These are phyloP conservation scores for Pythium brassicae DNA, from an alignment of 352 stramenopile species.

Conservation along the genomic window DNA sequence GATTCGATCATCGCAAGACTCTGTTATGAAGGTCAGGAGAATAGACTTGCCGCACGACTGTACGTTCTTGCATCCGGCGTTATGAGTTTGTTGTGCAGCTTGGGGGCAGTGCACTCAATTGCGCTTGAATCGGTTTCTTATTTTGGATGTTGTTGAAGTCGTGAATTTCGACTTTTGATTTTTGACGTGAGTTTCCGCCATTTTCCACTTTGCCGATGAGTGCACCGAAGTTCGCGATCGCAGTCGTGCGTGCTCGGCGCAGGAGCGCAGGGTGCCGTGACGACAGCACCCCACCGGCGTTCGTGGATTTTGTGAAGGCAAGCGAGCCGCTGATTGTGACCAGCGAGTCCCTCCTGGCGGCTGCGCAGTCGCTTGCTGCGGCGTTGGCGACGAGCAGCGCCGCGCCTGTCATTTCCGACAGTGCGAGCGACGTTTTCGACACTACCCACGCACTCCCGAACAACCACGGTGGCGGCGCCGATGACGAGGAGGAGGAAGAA, in stretches of 20 bases:
- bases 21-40: too few relatives aligned
- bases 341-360: constrained; percentile 20
- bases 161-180: too few relatives aligned
- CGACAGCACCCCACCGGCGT: not conserved
- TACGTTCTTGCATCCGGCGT: too few relatives aligned
- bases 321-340: constrained; percentile 3
- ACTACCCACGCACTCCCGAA: constrained; percentile 8
- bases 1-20: too few relatives aligned
- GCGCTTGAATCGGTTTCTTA: too few relatives aligned
- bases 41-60: too few relatives aligned
- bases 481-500: constrained; percentile 60
- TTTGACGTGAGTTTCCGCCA: too few relatives aligned
- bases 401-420: constrained; percentile 7
- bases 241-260: constrained; percentile 19
- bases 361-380: constrained; percentile 19
- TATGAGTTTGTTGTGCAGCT: too few relatives aligned
- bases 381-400: constrained; percentile 10
- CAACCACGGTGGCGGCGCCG: constrained; percentile 14
- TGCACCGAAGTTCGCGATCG: constrained; percentile 12
- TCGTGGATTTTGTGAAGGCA: constrained; percentile 22
- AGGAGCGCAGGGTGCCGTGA: constrained; percentile 9
- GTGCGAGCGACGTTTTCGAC: constrained; percentile 5
- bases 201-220: not conserved
- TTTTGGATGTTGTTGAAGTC: too few relatives aligned
- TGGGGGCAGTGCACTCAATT: too few relatives aligned